Percentiles rank a stretch among this genome's conserved stretches.
Conservation (phyloP, 169 alveolate species). For the Eimeria sp. region DNA sequence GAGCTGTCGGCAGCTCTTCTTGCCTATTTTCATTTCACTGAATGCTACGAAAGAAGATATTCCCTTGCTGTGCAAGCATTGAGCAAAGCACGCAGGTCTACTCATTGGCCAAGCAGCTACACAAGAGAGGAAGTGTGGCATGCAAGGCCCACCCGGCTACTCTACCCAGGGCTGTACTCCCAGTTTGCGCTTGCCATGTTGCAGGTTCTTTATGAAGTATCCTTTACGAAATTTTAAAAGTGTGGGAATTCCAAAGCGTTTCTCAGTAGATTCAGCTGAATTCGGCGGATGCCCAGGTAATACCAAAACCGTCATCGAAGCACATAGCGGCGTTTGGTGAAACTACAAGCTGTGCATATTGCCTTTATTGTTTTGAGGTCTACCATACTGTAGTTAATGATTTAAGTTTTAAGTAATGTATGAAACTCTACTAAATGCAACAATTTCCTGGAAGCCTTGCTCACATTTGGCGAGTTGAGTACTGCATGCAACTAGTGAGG, state of each 20-base stretch:
- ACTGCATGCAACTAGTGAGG: too few relatives aligned
- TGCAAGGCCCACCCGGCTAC: slow-evolving; percentile 1
- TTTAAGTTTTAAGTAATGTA: too few relatives aligned
- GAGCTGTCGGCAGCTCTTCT: background rate
- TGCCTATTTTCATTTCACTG: background rate
- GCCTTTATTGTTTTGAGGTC: too few relatives aligned
- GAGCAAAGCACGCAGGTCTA: too few relatives aligned
- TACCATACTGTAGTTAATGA: too few relatives aligned
- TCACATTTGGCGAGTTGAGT: too few relatives aligned
- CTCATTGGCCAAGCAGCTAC: background rate
- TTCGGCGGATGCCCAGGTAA: background rate
- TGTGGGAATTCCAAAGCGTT: background rate
- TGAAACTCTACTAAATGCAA: too few relatives aligned
- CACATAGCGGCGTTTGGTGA: background rate
- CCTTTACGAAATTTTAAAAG: background rate
- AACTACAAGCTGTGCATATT: background rate
- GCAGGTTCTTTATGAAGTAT: background rate
- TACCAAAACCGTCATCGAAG: background rate
- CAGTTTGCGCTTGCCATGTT: background rate
- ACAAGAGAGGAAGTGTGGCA: background rate
- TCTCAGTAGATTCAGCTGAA: background rate
- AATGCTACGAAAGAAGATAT: background rate
- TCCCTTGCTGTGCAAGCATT: background rate
- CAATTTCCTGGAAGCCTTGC: too few relatives aligned
- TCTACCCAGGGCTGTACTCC: background rate